Percentiles rank a stretch among this genome's conserved stretches.
These are phyloP conservation scores for Tephrocybe sp. DNA, from an alignment of 768 basidiomycete species.

Conservation along the genomic window DNA sequence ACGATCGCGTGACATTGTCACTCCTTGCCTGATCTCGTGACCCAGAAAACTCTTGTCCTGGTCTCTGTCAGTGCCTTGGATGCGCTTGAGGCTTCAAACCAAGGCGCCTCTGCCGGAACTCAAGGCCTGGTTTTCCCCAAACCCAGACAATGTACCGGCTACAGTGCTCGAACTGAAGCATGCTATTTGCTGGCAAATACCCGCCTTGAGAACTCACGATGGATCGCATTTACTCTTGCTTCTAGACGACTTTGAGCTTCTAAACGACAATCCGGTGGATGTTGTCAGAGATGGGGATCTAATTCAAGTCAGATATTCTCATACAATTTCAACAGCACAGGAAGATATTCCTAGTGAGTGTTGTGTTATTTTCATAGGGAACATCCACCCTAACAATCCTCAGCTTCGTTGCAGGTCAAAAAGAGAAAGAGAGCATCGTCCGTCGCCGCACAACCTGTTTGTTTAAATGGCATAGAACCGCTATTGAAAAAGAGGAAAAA, in stretches of 20 bases:
- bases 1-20: constrained; percentile 17
- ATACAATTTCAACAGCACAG: constrained; percentile 3
- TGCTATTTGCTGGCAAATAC: constrained; percentile 33
- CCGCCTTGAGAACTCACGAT: constrained; percentile 23
- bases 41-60: background rate
- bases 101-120: constrained; percentile 43
- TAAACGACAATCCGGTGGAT: constrained; percentile 35
- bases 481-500: constrained; percentile 6
- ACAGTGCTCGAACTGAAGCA: constrained; percentile 38
- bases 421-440: constrained; percentile 25
- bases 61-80: constrained; percentile 15
- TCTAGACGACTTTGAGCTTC: constrained; percentile 48
- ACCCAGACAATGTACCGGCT: constrained; percentile 17
- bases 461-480: background rate
- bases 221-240: constrained; percentile 29
- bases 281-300: constrained; percentile 52
- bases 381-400: background rate
- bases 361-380: background rate
- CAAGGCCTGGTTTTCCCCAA: constrained; percentile 52
- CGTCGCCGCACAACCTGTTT: constrained; percentile 2
- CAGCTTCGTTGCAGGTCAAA: constrained; percentile 11
- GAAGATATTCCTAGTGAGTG: constrained; percentile 9
- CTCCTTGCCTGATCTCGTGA: constrained; percentile 9
- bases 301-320: constrained; percentile 33
- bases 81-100: constrained; percentile 54